Evolutionary conservation across 2,329 filamentous ascomycete genomes (phyloP), one percentile per base, ranked within the genome.

Genomic region (Davidsoniella neocaledoniae): DNA sequence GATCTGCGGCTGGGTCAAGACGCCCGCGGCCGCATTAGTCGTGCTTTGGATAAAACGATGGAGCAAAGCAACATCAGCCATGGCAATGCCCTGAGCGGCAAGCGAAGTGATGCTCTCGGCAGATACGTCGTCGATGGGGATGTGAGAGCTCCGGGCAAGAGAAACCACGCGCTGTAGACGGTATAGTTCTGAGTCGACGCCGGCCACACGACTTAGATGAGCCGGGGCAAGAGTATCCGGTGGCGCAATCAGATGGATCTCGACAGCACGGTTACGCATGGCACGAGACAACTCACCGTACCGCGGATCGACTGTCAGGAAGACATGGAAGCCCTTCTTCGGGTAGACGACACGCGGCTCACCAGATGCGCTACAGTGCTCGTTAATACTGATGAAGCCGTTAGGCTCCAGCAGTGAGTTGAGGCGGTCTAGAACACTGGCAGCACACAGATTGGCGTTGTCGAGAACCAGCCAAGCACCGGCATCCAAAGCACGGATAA

Each of bases 391-490:
- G 19, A 98, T 68, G 54, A 79, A 80, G 1, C 91, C 91, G 58
- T 88, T 81, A 0, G 87, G 88, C 61, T 98, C 91, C 6, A 96
- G 80, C 7, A 98, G 68, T 0, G 91, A 96, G 62, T 98, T 98
- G 47, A 98, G 69, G 54, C 93, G 77, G 64, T 98, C 91, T 8
- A 98, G 73, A 1, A 98, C 91, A 5, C 90, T 94, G 21, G 90
- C 83, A 59, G 83, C 95, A 67, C 93, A 98, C 51, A 98, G 74
- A 59, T 98, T 98, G 53, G 93, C 91, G 63, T 98, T 95, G 64
- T 98, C 91, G 19, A 98, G 77, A 9, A 98, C 81, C 16, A 98
- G 71, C 91, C 91, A 98, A 54, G 87, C 76, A 12, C 91, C 91
- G 57, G 81, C 71, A 59, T 93, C 75, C 9, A 96, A 70, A 40